Base-by-base conservation (phyloP, 1,139 yeast genomes). In the Maudiozyma humilis region DNA sequence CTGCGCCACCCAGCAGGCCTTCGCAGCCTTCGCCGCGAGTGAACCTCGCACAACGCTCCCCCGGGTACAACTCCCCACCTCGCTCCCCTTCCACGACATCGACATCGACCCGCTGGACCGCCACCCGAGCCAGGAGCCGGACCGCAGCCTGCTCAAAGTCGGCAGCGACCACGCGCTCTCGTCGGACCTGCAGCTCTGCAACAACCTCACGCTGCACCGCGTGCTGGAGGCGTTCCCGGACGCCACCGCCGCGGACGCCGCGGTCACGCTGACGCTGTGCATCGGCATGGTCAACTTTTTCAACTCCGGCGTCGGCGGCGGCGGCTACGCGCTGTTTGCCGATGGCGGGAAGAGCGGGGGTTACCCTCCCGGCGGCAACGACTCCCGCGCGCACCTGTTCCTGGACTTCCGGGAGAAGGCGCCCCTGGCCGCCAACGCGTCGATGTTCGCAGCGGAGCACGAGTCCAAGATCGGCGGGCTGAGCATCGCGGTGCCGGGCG, bases 301-400 rank as follows among this genome's bases (percentile, higher is more conserved):
- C 59, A 82, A 89, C 40, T 79, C 93, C 3, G 97, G 98, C 0
- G 78, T 89, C 40, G 98, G 98, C 1, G 98, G 97, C 3, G 96
- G 96, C 8, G 85, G 83, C 0, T 86, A 75, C 56, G 82, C 85
- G 40, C 72, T 83, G 1, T 76, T 84, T 38, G 70, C 57, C 2
- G 46, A 49, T 19, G 8, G n/a, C n/a, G 43, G 44, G 5, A 34
- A 14, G 3, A 10, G 7, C 7, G 33, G 37, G 15, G 27, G 27
- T 20, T n/a, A 36, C 29, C n/a, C n/a, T n/a, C n/a, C n/a, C n/a
- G n/a, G n/a, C n/a, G n/a, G n/a, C n/a, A n/a, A n/a, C n/a, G n/a
- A n/a, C n/a, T n/a, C n/a, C n/a, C n/a, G n/a, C n/a, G n/a, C n/a
- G n/a, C n/a, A n/a, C 27, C 15, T 36, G 7, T 15, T 30, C 69